A percentile compares a stretch with the other conserved stretches of the same genome.
Evolutionary conservation across 1,284 basidiomycete genomes (phyloP).

Genomic region (Coniophora puteana): DNA sequence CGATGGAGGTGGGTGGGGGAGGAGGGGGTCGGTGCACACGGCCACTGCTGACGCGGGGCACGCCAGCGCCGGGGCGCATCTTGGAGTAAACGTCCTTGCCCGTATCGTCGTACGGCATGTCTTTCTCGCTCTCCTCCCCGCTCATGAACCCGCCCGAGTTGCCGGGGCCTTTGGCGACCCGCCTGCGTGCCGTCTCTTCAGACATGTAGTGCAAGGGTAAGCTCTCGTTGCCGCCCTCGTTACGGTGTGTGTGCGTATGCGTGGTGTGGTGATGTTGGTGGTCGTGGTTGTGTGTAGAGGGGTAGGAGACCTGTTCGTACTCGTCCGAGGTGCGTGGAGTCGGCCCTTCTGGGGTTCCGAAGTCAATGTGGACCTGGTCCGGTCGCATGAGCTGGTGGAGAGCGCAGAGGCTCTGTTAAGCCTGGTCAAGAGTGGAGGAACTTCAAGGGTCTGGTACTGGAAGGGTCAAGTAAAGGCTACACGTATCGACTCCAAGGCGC

Average conservation of each 20-base stretch:
- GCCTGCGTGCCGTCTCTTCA: constrained; percentile 61
- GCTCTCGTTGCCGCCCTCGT: too few relatives aligned
- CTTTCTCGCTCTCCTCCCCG: constrained; percentile 33
- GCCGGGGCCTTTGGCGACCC: constrained; percentile 46
- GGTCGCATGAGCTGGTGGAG: constrained; percentile 62
- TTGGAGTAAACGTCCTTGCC: constrained; percentile 77
- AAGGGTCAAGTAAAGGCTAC: too few relatives aligned
- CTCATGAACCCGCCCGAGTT: constrained; percentile 30
- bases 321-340: constrained; percentile 51
- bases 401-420: too few relatives aligned
- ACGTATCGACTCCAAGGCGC: too few relatives aligned
- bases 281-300: constrained; percentile 34
- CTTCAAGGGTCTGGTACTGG: too few relatives aligned
- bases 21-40: constrained; percentile 53
- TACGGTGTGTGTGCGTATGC: constrained; percentile 25
- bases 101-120: constrained; percentile 52
- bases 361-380: constrained; percentile 63
- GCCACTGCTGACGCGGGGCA: constrained; percentile 55
- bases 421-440: too few relatives aligned
- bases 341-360: constrained; percentile 52
- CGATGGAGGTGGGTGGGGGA: constrained; percentile 70
- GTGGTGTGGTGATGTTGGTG: constrained; percentile 26
- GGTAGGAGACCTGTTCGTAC: constrained; percentile 68
- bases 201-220: constrained; percentile 69
- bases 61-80: constrained; percentile 41